phyloP scores from a whole-genome alignment of 768 basidiomycete genomes.

The Hygrophoropsis aurantiaca region DNA sequence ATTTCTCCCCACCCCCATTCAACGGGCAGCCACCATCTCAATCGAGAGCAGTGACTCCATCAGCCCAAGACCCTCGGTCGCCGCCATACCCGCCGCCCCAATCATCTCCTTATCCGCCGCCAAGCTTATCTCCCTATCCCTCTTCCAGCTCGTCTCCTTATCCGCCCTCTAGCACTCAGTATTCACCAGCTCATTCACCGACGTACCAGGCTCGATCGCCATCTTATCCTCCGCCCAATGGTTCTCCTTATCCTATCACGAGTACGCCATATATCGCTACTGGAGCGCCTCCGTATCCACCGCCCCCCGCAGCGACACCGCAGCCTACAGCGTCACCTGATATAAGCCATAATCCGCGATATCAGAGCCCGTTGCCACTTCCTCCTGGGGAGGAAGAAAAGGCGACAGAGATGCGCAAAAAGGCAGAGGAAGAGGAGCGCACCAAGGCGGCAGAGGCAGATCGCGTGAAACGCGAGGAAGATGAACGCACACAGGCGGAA shows the following conservation, averaged over 20 bases:
- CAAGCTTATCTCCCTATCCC: constrained; percentile 10
- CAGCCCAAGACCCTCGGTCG: constrained; percentile 23
- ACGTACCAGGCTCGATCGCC: too few species aligned
- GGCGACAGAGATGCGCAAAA: too few species aligned
- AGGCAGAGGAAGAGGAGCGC: constrained; percentile 45
- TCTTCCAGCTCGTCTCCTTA: constrained; percentile 5
- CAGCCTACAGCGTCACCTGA: constrained; percentile 38
- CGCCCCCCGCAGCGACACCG: constrained; percentile 15
- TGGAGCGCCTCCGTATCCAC: constrained; percentile 19
- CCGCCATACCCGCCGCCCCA: constrained; percentile 11
- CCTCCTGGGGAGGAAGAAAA: constrained; percentile 29
- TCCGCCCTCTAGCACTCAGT: constrained; percentile 12
- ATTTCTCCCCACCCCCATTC: constrained; percentile 1
- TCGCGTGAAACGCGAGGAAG: constrained; percentile 18
- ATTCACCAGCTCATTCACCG: constrained; percentile 8
- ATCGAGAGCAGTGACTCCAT: constrained; percentile 24
- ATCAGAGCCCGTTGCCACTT: constrained; percentile 54
- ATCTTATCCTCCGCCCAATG: constrained; percentile 23
- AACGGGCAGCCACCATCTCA: constrained; percentile 7
- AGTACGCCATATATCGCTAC: constrained; percentile 15
- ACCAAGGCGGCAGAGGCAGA: constrained; percentile 38
- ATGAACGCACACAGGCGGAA: constrained; percentile 8
- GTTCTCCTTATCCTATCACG: constrained; percentile 13
- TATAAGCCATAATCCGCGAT: constrained; percentile 46
- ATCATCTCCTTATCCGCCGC: constrained; percentile 8